Evolutionary conservation across 2,329 filamentous ascomycete species (phyloP), one percentile per base, ranked within the genome.

Genomic region (Beauveria brongniartii): DNA sequence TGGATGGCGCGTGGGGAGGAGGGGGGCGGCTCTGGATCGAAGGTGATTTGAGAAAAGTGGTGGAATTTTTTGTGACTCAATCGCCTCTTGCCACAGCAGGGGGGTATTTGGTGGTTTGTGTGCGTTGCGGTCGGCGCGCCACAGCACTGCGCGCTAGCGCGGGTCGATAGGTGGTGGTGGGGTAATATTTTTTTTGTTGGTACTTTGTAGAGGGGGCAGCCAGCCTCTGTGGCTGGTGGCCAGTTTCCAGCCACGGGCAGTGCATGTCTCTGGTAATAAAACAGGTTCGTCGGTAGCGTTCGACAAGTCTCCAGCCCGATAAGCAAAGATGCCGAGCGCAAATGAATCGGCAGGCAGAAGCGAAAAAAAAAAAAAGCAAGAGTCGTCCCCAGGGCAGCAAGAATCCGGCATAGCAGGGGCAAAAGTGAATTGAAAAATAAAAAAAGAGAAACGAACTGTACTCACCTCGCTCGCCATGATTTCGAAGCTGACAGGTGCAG

Each of bases 401-500:
- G 20, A 12, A 14, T 12, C 9, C 12, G 20, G 5, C 5, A 26
- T 14, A 37, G 34, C 34, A 37, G 12, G 34, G 28, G 30, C 8
- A 46, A 37, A 37, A 14, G 34, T 37, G 34, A 37, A 37, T 8
- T 26, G 7, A 28, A 22, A 22, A 22, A 9, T 10, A 37, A 5
- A 37, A 12, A 37, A 14, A 14, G 4, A 37, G 12, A 37, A 37
- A 37, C 14, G 34, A 14, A 37, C 12, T 37, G 34, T 37, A 55
- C 59, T 61, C 34, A 61, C 59, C 52, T 61, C 59, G 44, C 59
- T 55, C n/a, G 59, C 52, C 59, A 61, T 61, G 59, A 9, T 44
- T 37, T 59, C 10, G 12, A 28, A 24, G 46, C 22, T 55, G 4
- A 30, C 12, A 50, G n/a, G 41, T 20, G 9, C 44, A 28, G 44